Evolutionary conservation across 2,329 filamentous ascomycete genomes (phyloP).

Genomic region (Aspergillus tanneri): DNA sequence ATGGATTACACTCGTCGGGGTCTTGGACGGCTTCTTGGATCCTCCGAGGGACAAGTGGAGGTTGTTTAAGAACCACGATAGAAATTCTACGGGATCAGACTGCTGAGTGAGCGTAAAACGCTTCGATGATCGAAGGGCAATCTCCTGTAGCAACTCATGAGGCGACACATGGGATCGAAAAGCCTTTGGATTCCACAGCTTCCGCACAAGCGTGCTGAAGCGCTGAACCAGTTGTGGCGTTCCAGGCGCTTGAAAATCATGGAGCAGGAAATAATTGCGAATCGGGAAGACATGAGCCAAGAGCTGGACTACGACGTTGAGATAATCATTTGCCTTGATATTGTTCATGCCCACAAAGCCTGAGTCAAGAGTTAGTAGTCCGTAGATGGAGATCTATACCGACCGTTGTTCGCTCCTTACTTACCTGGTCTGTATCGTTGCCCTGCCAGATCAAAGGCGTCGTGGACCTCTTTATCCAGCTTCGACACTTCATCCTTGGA

Average conservation of each 20-base stretch:
- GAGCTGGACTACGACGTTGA: constrained; percentile 91
- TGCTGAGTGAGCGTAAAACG: constrained; percentile 87
- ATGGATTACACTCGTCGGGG: constrained; percentile 71
- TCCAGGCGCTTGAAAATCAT: constrained; percentile 65
- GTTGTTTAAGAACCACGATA: constrained; percentile 97
- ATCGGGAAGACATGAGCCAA: constrained; percentile 86
- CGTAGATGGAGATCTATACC: not conserved
- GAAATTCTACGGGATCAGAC: constrained; percentile 92
- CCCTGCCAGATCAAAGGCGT: constrained; percentile 74
- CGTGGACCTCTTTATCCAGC: constrained; percentile 64
- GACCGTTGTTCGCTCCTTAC: not conserved
- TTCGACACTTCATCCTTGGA: constrained; percentile 74
- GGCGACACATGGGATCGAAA: constrained; percentile 97
- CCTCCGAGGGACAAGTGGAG: constrained; percentile 89
- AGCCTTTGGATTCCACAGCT: constrained; percentile 95
- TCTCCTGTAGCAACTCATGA: constrained; percentile 93
- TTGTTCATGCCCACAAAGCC: constrained; percentile 99
- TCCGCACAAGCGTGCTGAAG: constrained; percentile 85
- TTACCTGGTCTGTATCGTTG: constrained; percentile 78
- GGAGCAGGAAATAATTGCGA: constrained; percentile 87
- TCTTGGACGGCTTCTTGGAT: constrained; percentile 76
- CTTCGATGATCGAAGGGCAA: constrained; percentile 85
- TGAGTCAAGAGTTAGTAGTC: constrained; percentile 17
- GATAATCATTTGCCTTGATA: constrained; percentile 98
- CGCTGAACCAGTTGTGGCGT: constrained; percentile 79